Conservation (phyloP, 2,329 filamentous ascomycete genomes). For the Elsinoe australis region DNA sequence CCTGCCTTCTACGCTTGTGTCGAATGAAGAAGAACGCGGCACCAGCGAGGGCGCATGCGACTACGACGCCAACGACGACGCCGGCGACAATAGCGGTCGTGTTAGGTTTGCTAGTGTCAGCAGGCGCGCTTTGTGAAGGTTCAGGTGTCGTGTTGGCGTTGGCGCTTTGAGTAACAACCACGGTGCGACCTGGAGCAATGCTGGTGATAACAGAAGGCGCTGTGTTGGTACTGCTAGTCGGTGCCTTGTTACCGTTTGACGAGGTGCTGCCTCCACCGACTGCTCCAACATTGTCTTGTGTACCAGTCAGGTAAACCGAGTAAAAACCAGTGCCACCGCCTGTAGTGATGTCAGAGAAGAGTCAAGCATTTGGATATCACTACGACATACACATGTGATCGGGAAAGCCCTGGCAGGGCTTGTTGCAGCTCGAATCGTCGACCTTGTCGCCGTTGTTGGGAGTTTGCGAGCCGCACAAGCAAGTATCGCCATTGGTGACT, state of each 20-base stretch:
- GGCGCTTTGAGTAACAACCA: slow-evolving; percentile 30
- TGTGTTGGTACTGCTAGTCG: slow-evolving; percentile 21
- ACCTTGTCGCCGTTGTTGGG: slow-evolving; percentile 52
- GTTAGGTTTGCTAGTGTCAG: slow-evolving; percentile 43
- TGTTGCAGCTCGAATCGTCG: slow-evolving; percentile 54
- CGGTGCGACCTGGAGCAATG: slow-evolving; percentile 28
- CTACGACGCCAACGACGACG: slow-evolving; percentile 76
- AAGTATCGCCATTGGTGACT: slow-evolving; percentile 53
- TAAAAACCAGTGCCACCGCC: slow-evolving; percentile 51
- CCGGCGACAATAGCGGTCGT: slow-evolving; percentile 81
- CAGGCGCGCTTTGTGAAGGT: slow-evolving; percentile 48
- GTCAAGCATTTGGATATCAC: neutral
- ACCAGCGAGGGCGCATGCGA: slow-evolving; percentile 55
- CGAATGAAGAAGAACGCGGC: slow-evolving; percentile 68
- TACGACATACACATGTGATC: slow-evolving; percentile 55
- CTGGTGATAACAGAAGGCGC: slow-evolving; percentile 27
- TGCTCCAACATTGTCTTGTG: slow-evolving; percentile 33
- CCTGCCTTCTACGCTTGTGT: slow-evolving; percentile 64
- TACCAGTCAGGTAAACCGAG: slow-evolving; percentile 47
- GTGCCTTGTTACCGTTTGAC: neutral
- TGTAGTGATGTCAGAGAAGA: slow-evolving; percentile 32
- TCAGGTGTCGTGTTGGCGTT: slow-evolving; percentile 35
- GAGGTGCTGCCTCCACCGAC: slow-evolving; percentile 24
- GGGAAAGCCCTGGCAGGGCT: slow-evolving; percentile 56
- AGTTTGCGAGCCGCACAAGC: slow-evolving; percentile 65